phyloP scores from a whole-genome alignment of 768 basidiomycete species.

The Phanerodontia chrysosporium region DNA sequence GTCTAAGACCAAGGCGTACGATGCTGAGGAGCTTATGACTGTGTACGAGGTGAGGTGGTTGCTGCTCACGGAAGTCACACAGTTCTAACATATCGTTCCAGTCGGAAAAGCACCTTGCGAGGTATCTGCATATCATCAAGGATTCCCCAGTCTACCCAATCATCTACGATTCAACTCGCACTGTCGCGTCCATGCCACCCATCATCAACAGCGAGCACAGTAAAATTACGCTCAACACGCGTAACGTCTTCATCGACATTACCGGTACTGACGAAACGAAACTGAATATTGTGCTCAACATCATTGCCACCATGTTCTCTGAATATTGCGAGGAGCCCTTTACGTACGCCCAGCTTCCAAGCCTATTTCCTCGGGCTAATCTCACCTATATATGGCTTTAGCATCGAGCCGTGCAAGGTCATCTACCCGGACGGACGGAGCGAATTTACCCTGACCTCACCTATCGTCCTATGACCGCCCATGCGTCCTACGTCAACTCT shows the following conservation, averaged over 20 bases:
- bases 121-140: constrained; percentile 88
- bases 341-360: constrained; percentile 70
- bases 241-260: constrained; percentile 93
- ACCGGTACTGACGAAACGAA: constrained; percentile 97
- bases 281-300: constrained; percentile 91
- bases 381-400: no score
- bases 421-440: constrained; percentile 72
- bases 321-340: constrained; percentile 92
- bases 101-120: constrained; percentile 88
- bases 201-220: constrained; percentile 98
- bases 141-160: constrained; percentile 96
- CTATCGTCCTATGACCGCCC: constrained; percentile 65
- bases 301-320: constrained; percentile 95
- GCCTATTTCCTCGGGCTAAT: no score
- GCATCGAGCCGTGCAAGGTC: constrained; percentile 91
- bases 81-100: constrained; percentile 28
- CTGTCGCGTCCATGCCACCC: constrained; percentile 93
- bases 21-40: constrained; percentile 88
- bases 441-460: constrained; percentile 81
- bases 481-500: constrained; percentile 90
- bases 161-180: constrained; percentile 88
- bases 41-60: constrained; percentile 73
- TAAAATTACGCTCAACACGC: constrained; percentile 92
- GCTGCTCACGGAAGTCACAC: background rate
- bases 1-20: constrained; percentile 73